Base-by-base conservation (phyloP, 2,329 filamentous ascomycete species). In the Orbilia brochopaga region DNA sequence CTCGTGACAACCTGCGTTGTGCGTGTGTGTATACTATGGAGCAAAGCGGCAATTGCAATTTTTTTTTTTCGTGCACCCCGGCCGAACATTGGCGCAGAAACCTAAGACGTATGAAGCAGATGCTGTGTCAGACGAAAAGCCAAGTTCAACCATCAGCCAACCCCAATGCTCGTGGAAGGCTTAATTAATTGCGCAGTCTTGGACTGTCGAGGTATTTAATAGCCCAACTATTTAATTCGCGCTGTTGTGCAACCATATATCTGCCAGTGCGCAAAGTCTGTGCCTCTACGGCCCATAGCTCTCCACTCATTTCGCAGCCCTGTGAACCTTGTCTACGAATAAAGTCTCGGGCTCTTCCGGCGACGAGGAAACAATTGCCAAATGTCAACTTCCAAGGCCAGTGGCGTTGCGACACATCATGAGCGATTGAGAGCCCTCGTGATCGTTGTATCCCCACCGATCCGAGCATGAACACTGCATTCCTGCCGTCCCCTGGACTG, bases 341-440 rank as follows among this genome's bases (percentile, higher is more conserved):
- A 15, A 32, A 5, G 40, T 44, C 40, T 44, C 17, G 40, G 11
- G 15, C 5, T 17, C 40, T 7, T 7, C 7, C 7, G 7, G 35
- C 35, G 7, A 37, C 15, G 13, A 44, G 4, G 40, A 13, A 15
- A 4, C 40, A 44, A 15, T 17, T 15, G 40, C 40, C 40, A 5
- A 13, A 44, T 32, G 27, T 32, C 11, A 44, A 13, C 11, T 44
- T 17, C 17, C 48, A 55, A 70, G 51, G 55, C 66, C 66, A 70
- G 66, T 70, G 53, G 66, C 50, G 59, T 55, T 55, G 54, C 44
- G 66, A 70, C 66, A 70, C 66, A 70, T 70, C 65, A 64, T 24
- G 30, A 52, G 19, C 11, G 32, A 53, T n/a, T 21, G n/a, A 44
- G 46, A 56, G 15, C 27, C 27, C 19, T 27, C 27, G 44, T 48